These are phyloP conservation scores for Fraxinus quadrangulata DNA, from an alignment of 257 asterid genomes.

Conservation along the genomic window DNA sequence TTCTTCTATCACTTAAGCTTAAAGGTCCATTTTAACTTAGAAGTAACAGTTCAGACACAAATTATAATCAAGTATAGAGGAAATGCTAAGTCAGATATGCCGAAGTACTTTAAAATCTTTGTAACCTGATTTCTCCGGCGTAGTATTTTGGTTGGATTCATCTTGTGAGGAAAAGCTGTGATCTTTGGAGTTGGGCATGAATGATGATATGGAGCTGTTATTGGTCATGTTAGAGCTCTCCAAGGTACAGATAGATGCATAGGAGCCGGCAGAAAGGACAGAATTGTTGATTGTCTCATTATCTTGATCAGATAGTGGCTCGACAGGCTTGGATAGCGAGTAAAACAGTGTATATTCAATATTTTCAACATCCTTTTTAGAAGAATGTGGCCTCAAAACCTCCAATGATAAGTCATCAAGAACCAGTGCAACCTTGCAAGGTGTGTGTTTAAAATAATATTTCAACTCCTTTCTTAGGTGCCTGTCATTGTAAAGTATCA, in stretches of 20 bases:
- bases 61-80: neutral
- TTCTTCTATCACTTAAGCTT: neutral
- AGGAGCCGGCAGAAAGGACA: conserved; percentile 34
- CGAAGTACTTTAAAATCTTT: conserved; percentile 7
- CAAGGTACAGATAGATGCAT: conserved; percentile 37
- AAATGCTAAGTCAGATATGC: conserved; percentile 10
- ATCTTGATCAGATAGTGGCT: conserved; percentile 27
- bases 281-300: conserved; percentile 31
- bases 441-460: conserved; percentile 61
- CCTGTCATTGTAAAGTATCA: conserved; percentile 44
- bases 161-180: conserved; percentile 37
- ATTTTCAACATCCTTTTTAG: conserved; percentile 32
- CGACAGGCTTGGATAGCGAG: conserved; percentile 53
- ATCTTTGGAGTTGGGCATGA: conserved; percentile 34
- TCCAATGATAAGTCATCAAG: conserved; percentile 52
- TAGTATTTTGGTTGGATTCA: conserved; percentile 29
- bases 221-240: conserved; percentile 41
- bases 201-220: conserved; percentile 19
- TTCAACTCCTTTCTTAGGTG: conserved; percentile 59
- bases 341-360: conserved; percentile 46
- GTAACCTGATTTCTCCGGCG: conserved; percentile 51
- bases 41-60: conserved; percentile 2
- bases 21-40: neutral
- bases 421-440: conserved; percentile 65
- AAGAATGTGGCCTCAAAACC: conserved; percentile 46